phyloP scores from a whole-genome alignment of 805 yeast genomes.

The Candida tammaniensis region DNA sequence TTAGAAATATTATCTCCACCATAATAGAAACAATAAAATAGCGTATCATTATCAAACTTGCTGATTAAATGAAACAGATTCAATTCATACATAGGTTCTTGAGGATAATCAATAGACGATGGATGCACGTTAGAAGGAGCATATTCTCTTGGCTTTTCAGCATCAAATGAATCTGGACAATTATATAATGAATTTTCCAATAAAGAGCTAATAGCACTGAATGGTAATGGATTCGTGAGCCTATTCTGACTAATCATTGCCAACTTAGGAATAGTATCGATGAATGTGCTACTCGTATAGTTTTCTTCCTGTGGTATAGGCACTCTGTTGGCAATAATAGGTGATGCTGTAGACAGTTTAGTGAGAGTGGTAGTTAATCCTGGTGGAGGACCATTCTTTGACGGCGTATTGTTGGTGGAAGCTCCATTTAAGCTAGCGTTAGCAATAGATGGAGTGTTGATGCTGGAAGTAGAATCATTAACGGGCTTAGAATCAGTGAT shows the following conservation, averaged over 20 bases:
- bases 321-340: conserved; percentile 16
- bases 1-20: conserved; percentile 47
- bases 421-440: conserved; percentile 6
- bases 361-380: conserved; percentile 14
- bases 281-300: conserved; percentile 9
- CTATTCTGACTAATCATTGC: conserved; percentile 38
- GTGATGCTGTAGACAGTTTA: conserved; percentile 25
- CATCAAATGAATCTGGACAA: conserved; percentile 92
- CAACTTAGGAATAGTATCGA: conserved; percentile 16
- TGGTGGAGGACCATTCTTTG: conserved; percentile 14
- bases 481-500: background rate
- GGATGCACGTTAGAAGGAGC: conserved; percentile 83
- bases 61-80: conserved; percentile 59
- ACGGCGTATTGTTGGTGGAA: conserved; percentile 3
- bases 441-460: conserved; percentile 17
- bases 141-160: conserved; percentile 78
- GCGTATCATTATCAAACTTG: conserved; percentile 80
- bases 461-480: conserved; percentile 12
- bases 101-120: conserved; percentile 86
- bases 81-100: conserved; percentile 69
- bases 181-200: conserved; percentile 78
- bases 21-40: conserved; percentile 91
- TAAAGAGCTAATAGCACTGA: conserved; percentile 51
- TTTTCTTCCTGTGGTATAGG: conserved; percentile 8
- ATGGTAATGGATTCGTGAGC: conserved; percentile 50